phyloP scores from a whole-genome alignment of 1,284 basidiomycete genomes.

The Trichosporon sp. region DNA sequence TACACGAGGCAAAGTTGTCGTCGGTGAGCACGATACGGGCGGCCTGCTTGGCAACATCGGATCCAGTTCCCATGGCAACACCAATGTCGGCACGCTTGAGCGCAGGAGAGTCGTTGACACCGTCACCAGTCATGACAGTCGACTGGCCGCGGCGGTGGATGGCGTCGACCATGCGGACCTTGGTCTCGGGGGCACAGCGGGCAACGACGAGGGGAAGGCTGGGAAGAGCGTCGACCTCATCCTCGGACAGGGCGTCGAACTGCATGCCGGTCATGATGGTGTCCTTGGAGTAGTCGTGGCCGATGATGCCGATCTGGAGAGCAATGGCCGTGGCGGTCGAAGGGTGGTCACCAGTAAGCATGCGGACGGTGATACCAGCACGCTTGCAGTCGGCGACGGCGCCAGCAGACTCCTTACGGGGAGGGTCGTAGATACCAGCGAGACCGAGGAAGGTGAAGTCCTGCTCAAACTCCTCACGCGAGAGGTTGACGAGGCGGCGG shows the following conservation, averaged over 20 bases:
- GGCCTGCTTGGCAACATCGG: conserved; percentile 60
- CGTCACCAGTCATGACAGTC: conserved; percentile 51
- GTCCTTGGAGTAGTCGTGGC: conserved; percentile 43
- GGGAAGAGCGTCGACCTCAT: conserved; percentile 56
- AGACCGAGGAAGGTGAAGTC: conserved; percentile 60
- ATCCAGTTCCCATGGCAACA: conserved; percentile 68
- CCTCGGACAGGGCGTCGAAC: conserved; percentile 61
- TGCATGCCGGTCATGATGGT: conserved; percentile 55
- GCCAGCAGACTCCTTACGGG: conserved; percentile 58
- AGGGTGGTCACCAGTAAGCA: conserved; percentile 55
- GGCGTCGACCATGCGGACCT: conserved; percentile 57
- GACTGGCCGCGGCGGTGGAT: conserved; percentile 52
- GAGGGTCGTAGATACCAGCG: conserved; percentile 63
- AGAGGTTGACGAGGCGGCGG: conserved; percentile 35
- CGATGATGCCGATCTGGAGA: conserved; percentile 54
- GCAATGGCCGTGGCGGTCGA: conserved; percentile 53
- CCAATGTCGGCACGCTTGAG: conserved; percentile 58
- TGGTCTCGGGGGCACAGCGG: conserved; percentile 55
- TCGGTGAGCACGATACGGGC: conserved; percentile 63
- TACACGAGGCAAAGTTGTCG: conserved; percentile 68
- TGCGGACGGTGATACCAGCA: conserved; percentile 62
- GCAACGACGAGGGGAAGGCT: conserved; percentile 58
- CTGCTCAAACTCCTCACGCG: conserved; percentile 57
- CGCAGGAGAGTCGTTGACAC: conserved; percentile 59
- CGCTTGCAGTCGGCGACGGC: conserved; percentile 60